A percentile compares a stretch with the other conserved stretches of the same genome.
Evolutionary conservation across 2,329 filamentous ascomycete genomes (phyloP).

Genomic region (Polytolypa hystricis): DNA sequence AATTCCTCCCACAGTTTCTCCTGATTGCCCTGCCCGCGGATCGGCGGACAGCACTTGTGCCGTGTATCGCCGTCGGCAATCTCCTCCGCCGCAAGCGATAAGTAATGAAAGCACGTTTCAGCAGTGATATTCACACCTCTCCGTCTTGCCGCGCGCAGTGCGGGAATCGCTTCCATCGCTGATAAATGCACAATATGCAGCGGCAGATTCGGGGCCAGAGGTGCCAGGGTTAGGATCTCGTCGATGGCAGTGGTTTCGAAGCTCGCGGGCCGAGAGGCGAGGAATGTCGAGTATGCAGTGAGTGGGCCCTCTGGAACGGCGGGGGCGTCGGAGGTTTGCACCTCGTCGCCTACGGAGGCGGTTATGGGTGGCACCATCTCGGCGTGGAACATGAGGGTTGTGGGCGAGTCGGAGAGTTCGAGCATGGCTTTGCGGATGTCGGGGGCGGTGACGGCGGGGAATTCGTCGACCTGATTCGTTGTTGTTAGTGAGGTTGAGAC

Average conservation of each 20-base stretch:
- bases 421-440: slow-evolving; percentile 74
- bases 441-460: slow-evolving; percentile 71
- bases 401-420: slow-evolving; percentile 67
- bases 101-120: slow-evolving; percentile 93
- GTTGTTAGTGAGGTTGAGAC: no score
- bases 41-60: slow-evolving; percentile 92
- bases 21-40: slow-evolving; percentile 70
- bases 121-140: slow-evolving; percentile 76
- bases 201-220: slow-evolving; percentile 67
- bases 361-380: slow-evolving; percentile 74
- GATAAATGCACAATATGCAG: slow-evolving; percentile 92
- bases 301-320: slow-evolving; percentile 60
- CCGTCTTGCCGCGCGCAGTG: slow-evolving; percentile 61
- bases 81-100: slow-evolving; percentile 70
- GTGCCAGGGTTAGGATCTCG: slow-evolving; percentile 71
- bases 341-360: slow-evolving; percentile 65
- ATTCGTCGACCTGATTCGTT: slow-evolving; percentile 69
- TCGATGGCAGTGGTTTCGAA: slow-evolving; percentile 89
- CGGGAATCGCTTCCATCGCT: slow-evolving; percentile 74
- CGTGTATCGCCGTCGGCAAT: slow-evolving; percentile 77
- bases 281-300: slow-evolving; percentile 76
- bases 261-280: slow-evolving; percentile 74
- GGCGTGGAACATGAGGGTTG: slow-evolving; percentile 97
- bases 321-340: slow-evolving; percentile 58
- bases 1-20: slow-evolving; percentile 82